phyloP scores from a whole-genome alignment of 75 land plant species.

The Sequoiadendron giganteum region DNA sequence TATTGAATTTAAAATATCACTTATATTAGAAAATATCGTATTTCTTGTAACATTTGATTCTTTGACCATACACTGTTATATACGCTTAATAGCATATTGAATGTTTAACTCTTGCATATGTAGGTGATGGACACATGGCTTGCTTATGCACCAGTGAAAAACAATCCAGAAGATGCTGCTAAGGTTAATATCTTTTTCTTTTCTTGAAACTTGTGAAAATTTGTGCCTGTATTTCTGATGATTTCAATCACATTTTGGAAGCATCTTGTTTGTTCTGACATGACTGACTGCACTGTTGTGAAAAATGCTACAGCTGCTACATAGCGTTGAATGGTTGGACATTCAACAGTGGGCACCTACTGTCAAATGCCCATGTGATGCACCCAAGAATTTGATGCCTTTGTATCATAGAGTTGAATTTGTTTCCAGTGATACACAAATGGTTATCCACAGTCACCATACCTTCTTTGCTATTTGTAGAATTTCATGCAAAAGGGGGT shows the following conservation, averaged over 20 bases:
- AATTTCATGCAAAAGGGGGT: background rate
- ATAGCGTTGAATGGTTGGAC: background rate
- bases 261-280: background rate
- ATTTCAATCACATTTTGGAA: background rate
- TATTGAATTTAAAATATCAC: background rate
- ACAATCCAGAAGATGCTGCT: constrained; percentile 97
- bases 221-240: background rate
- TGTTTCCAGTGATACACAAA: background rate
- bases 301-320: background rate
- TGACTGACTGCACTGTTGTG: background rate
- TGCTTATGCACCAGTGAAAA: constrained; percentile 98
- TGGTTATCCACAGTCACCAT: background rate
- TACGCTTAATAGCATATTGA: background rate
- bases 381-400: background rate
- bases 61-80: background rate
- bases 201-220: background rate
- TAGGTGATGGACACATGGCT: constrained; percentile 97
- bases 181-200: constrained; percentile 47
- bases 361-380: background rate
- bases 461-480: background rate
- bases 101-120: background rate
- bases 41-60: background rate
- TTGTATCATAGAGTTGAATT: background rate
- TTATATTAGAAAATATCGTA: background rate
- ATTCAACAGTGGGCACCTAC: background rate